Evolutionary conservation across 331 rosid genomes (phyloP).

Genomic region (Telfairia occidentalis): DNA sequence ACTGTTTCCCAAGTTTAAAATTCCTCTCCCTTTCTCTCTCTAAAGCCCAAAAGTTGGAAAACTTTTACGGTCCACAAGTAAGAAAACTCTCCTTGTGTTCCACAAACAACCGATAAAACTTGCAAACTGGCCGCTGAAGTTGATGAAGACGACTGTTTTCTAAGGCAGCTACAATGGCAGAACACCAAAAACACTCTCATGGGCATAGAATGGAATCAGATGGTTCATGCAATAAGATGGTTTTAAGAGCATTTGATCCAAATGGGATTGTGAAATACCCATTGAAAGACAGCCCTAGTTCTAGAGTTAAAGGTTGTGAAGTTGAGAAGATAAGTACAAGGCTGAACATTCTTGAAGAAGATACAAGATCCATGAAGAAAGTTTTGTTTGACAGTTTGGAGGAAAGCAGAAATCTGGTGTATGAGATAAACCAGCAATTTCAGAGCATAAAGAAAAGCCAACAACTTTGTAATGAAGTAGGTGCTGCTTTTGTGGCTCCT

Average conservation of each 20-base stretch:
- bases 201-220: not conserved
- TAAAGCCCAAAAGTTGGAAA: not conserved
- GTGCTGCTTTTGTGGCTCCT: not conserved
- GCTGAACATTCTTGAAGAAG: conserved; percentile 39
- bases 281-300: not conserved
- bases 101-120: not conserved
- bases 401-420: conserved; percentile 25
- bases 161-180: not conserved
- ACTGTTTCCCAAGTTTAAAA: not conserved
- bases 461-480: conserved; percentile 2
- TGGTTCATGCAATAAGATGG: not conserved
- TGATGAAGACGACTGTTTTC: not conserved
- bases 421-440: conserved; percentile 33
- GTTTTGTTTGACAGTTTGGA: conserved; percentile 18
- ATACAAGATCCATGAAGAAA: conserved; percentile 27
- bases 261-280: not conserved
- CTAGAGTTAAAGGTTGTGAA: conserved; percentile 9
- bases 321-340: conserved; percentile 21
- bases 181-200: not conserved
- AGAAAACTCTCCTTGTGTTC: not conserved
- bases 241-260: not conserved
- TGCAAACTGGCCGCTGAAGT: conserved; percentile 1
- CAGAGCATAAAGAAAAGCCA: conserved; percentile 17
- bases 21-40: conserved; percentile 5
- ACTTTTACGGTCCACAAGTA: not conserved